Evolutionary conservation across 495 filamentous ascomycete species (phyloP), one percentile per base, ranked within the genome.

Genomic region (Durotheca rogersii): DNA sequence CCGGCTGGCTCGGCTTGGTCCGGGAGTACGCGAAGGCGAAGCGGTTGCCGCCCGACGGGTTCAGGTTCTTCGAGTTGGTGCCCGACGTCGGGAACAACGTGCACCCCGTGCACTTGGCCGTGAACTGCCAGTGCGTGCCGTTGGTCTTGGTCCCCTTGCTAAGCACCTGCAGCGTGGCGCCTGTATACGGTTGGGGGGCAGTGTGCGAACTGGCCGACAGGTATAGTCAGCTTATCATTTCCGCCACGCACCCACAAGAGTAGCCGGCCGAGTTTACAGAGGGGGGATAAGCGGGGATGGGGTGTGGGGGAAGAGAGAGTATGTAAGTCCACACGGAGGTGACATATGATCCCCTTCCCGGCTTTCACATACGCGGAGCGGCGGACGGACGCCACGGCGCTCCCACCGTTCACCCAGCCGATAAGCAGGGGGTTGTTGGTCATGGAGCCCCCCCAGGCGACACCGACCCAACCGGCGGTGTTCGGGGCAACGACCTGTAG

Each of bases 391-490:
- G 58, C 18, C 1, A 70, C 53, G 6, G 49, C 54, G 43, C 57
- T 68, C 18, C 41, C 56, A 18, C 51, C 54, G 18, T 56, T 61
- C 11, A 53, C 40, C 71, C 71, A 76, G 11, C 57, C 66, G 7
- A 71, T 49, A 1, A 70, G 51, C 7, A 76, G 50, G 5, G 73
- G 73, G 52, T 65, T 66, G 34, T 60, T 51, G 15, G 58, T 52
- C 73, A 75, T 76, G 29, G 59, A 61, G 7, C 68, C 73, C 15
- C 64, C 69, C 67, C 71, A 74, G 7, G 72, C 64, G 2, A 75
- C 46, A 2, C 67, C 73, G 12, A 66, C 61, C 73, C 73, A 76
- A 48, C 70, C 71, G 10, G 70, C 67, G 9, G 66, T 50, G 36
- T 44, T 62, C 7, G 73, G 72, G 9, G 69, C 64, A 7, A 73